Base-by-base conservation (phyloP, 75 land plant species). In the Pseudotsuga menziesii region DNA sequence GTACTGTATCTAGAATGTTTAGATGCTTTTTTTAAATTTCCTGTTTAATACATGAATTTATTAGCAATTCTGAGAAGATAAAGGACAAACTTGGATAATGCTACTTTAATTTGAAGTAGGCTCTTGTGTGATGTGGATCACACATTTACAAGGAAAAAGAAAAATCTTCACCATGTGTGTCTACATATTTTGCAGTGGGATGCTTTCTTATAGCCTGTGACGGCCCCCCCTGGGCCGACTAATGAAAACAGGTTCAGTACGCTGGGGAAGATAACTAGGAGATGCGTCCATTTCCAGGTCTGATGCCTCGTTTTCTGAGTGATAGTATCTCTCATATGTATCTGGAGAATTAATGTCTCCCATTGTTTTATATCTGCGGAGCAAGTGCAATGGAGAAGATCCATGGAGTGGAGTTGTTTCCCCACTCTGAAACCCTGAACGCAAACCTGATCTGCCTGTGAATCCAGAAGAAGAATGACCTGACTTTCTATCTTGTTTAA, bases 281-380 rank as follows among this genome's bases (percentile, higher is more conserved):
- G 52, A 22, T 41, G 44, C 12, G 7, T 69, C 72, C 72, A 69
- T 69, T 19, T 69, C 52, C 20, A 36, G n/a, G 20, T 69, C 23
- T 39, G 52, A 69, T 7, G 72, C 25, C 39, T 69, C 72, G 39
- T 69, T 7, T 2, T 69, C 72, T 19, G 48, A 69, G 39, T 69
- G 8, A 35, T 39, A 39, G 39, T 3, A 19, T 39, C 22, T 69
- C 9, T 20, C 22, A 39, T 9, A n/a, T 8, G 20, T 69, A 44
- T 44, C 48, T 44, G 1, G 8, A 39, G 13, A 39, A 36, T 69
- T 44, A 69, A 69, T 69, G 39, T 69, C 72, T 69, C 72, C 72
- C 72, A 67, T 69, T 41, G 72, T 20, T 69, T 41, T 69, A 48
- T 69, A 39, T 39, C 9, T 69, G 44, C 20, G 72, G 72, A 69